Evolutionary conservation across 345 rosid species (phyloP), one percentile per base, ranked within the genome.

Genomic region (Jatropha curcas): DNA sequence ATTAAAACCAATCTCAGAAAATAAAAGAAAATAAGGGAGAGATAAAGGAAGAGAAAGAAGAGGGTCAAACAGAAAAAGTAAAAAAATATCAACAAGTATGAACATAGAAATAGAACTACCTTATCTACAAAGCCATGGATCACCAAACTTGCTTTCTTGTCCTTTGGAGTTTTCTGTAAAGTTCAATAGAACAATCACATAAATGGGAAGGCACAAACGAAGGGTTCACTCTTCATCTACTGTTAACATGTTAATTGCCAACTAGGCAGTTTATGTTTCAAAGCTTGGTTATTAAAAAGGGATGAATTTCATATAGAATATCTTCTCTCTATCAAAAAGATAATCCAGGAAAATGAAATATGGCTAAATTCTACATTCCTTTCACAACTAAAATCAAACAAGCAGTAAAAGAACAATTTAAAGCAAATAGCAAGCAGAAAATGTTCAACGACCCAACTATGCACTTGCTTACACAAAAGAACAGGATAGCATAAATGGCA

Each of bases 101-200:
- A 30, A 50, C 20, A 33, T 11, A n/a, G 46, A 59, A 53, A 77
- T 17, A 58, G 2, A 16, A 59, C 28, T 85, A 95, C 99, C 96
- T 88, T 92, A 74, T 95, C 99, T 72, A 86, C 97, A 74, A 92
- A 68, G 14, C 99, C 99, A 58, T 83, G 98, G 80, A 95, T 92
- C 80, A 95, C 94, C 84, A 95, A 77, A 75, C 84, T 86, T 73
- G 99, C 98, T 63, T 92, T 91, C 86, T 89, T 89, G 89, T 95
- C 99, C 86, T 95, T 95, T 0, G 99, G 98, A 67, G 98, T 95
- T 95, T 90, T 89, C 98, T 95, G 84, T 45, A 81, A 70, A 48
- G 50, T 53, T 22, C 39, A 48, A 6, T 24, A 55, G 56, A 60
- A 24, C 5, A 39, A 67, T 14, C n/a, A 48, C 7, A 67, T 10